A percentile compares a stretch with the other conserved stretches of the same genome.
These are phyloP conservation scores for Jatropha podagrica DNA, from an alignment of 441 rosid genomes.

Conservation along the genomic window DNA sequence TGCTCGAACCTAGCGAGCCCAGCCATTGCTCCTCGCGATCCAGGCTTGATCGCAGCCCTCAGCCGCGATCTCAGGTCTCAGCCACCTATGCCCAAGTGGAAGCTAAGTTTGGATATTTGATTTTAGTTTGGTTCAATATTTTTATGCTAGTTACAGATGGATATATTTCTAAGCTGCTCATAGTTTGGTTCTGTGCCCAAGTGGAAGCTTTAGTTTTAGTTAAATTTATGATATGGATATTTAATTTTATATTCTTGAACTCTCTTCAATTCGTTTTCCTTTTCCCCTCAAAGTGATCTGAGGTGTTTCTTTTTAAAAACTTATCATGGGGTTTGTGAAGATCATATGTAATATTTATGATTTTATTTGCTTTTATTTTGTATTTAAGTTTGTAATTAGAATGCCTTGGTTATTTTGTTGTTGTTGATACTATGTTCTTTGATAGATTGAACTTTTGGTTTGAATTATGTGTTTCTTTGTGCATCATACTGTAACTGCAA, in stretches of 20 bases:
- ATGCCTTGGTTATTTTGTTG: neutral
- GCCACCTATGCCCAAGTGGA: too few species aligned
- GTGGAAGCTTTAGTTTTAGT: neutral
- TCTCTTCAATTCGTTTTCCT: neutral
- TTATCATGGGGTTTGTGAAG: neutral
- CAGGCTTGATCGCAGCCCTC: too few species aligned
- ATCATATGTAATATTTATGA: neutral
- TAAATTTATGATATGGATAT: neutral
- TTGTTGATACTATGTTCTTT: neutral
- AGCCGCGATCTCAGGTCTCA: too few species aligned
- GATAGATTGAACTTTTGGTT: neutral
- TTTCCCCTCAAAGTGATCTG: neutral
- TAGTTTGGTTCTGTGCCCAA: neutral
- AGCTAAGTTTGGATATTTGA: too few species aligned
- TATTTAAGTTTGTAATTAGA: neutral
- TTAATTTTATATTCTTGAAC: neutral
- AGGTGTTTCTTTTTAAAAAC: too few species aligned
- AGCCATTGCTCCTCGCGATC: too few species aligned
- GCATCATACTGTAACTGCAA: too few species aligned
- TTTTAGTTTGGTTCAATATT: too few species aligned
- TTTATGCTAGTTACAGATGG: slow-evolving; percentile 1
- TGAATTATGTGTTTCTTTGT: neutral
- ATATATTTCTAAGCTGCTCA: neutral
- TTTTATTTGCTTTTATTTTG: neutral
- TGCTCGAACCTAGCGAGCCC: too few species aligned